A percentile compares a stretch with the other conserved stretches of the same genome.
These are phyloP conservation scores for Colletotrichum filicis DNA, from an alignment of 2,329 filamentous ascomycete species.

Conservation along the genomic window DNA sequence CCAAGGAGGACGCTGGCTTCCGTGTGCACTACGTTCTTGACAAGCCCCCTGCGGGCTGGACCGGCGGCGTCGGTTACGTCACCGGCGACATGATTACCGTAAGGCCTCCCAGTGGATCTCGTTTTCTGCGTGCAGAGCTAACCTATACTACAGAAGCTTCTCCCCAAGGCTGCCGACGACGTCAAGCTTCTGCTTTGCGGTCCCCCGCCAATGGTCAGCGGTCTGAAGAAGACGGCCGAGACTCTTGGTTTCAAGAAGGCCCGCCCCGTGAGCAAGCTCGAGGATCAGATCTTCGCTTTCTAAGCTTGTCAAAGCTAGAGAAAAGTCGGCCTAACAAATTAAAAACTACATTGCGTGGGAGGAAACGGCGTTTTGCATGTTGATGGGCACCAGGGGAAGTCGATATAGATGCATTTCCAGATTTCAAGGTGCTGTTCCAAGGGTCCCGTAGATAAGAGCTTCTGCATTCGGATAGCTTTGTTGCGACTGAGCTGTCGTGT, in stretches of 20 bases:
- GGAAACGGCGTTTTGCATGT: not conserved
- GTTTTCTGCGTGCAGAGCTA: conserved; percentile 42
- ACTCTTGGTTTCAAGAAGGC: conserved; percentile 92
- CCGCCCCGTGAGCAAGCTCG: conserved; percentile 93
- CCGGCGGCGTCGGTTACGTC: conserved; percentile 92
- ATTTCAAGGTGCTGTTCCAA: not conserved
- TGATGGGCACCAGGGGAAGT: not conserved
- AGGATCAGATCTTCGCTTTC: conserved; percentile 98
- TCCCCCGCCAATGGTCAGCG: conserved; percentile 95
- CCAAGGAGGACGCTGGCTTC: conserved; percentile 82
- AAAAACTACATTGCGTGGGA: not conserved
- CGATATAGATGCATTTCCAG: not conserved
- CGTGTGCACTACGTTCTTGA: conserved; percentile 95
- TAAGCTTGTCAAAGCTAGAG: conserved; percentile 39
- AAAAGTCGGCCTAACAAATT: not conserved
- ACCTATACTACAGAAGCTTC: conserved; percentile 67
- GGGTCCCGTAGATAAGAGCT: conserved; percentile 1
- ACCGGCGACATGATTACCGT: conserved; percentile 96
- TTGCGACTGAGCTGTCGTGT: not conserved
- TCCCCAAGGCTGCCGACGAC: conserved; percentile 85
- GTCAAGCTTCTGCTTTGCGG: conserved; percentile 96
- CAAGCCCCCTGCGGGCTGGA: conserved; percentile 93
- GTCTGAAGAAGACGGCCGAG: conserved; percentile 96
- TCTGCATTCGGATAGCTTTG: not conserved
- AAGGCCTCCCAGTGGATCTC: conserved; percentile 41